These are phyloP conservation scores for Candida sanyiensis DNA, from an alignment of 805 yeast genomes.

Conservation along the genomic window DNA sequence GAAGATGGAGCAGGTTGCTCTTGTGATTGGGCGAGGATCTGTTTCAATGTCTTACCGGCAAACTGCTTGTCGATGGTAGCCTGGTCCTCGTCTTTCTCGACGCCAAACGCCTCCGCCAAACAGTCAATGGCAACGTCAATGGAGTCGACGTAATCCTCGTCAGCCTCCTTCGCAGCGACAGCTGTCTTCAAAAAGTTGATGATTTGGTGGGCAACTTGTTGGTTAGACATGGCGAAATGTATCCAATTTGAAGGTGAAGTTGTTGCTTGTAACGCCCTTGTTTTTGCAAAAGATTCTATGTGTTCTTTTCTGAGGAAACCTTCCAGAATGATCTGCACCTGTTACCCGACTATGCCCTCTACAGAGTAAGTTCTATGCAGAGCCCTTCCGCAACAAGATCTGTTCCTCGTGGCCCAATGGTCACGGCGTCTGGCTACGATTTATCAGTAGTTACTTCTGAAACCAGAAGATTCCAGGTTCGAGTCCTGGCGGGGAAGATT, in stretches of 20 bases:
- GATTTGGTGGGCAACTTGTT: slow-evolving; percentile 68
- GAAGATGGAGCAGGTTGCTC: slow-evolving; percentile 22
- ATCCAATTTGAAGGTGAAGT: too few relatives aligned
- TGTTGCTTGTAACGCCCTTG: too few relatives aligned
- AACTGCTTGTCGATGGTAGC: slow-evolving; percentile 29
- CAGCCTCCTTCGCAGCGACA: slow-evolving; percentile 54
- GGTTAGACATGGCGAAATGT: slow-evolving; percentile 33
- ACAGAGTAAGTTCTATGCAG: too few relatives aligned
- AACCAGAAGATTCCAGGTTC: slow-evolving; percentile 33
- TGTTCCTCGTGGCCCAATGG: slow-evolving; percentile 74
- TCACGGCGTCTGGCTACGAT: slow-evolving; percentile 73
- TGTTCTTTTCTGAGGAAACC: background rate
- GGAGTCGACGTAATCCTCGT: slow-evolving; percentile 80
- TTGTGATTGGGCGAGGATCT: slow-evolving; percentile 34
- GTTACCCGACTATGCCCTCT: too few relatives aligned
- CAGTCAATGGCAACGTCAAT: slow-evolving; percentile 92
- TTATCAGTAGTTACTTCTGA: slow-evolving; percentile 35
- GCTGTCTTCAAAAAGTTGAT: slow-evolving; percentile 62
- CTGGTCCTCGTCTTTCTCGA: slow-evolving; percentile 45
- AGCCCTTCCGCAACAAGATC: slow-evolving; percentile 16
- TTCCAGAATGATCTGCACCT: background rate
- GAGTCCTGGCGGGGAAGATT: slow-evolving; percentile 33
- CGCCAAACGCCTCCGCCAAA: slow-evolving; percentile 78
- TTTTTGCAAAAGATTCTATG: too few relatives aligned
- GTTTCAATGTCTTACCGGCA: slow-evolving; percentile 42